Conservation (phyloP, 2,329 filamentous ascomycete species). For the Xylaria sp. region DNA sequence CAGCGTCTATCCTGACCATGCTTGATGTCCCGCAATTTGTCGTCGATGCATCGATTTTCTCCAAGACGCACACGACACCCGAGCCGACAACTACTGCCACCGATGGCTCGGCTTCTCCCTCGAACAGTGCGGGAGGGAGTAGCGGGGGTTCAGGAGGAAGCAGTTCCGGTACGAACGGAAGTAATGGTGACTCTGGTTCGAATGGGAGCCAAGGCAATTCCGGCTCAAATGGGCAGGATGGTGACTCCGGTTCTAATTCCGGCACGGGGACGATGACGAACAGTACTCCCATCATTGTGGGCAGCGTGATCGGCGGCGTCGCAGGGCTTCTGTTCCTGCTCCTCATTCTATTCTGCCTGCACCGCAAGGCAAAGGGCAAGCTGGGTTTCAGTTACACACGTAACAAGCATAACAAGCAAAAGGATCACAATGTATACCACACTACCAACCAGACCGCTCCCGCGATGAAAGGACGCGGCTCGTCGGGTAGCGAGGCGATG, state of each 20-base stretch:
- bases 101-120: constrained; percentile 13
- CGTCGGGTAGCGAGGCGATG: constrained; percentile 31
- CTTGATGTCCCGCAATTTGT: constrained; percentile 52
- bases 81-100: constrained; percentile 30
- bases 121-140: constrained; percentile 18
- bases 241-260: constrained; percentile 3
- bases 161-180: constrained; percentile 2
- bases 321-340: constrained; percentile 44
- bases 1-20: constrained; percentile 48
- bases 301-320: constrained; percentile 49
- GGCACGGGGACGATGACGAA: constrained; percentile 8
- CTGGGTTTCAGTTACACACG: constrained; percentile 37
- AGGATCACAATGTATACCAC: constrained; percentile 34
- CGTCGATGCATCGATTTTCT: constrained; percentile 48
- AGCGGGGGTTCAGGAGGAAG: not conserved
- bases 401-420: constrained; percentile 41
- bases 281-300: constrained; percentile 48
- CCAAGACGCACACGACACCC: constrained; percentile 36
- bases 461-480: constrained; percentile 24
- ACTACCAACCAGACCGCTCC: constrained; percentile 21
- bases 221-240: constrained; percentile 2
- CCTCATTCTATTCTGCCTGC: constrained; percentile 42
- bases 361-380: constrained; percentile 32
- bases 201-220: not conserved
- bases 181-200: not conserved